Evolutionary conservation across 805 yeast genomes (phyloP).

Genomic region (Saccharomyces mikatae): DNA sequence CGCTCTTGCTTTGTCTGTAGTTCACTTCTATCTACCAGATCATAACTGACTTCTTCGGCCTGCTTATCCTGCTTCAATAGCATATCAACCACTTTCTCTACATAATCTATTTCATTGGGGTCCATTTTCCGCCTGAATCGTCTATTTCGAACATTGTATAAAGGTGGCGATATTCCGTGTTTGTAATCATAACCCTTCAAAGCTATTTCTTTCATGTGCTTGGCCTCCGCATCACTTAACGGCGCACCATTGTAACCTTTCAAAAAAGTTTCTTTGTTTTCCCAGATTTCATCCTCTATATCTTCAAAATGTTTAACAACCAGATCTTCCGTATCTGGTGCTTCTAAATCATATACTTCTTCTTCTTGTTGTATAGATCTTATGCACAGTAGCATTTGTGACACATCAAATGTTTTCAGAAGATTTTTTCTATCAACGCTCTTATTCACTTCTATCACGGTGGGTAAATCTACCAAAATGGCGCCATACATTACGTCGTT

Average conservation of each 20-base stretch:
- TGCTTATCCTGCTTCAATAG: constrained; percentile 68
- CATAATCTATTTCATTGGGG: constrained; percentile 62
- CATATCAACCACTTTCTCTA: constrained; percentile 73
- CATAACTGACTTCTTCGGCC: constrained; percentile 74
- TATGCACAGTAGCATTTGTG: constrained; percentile 76
- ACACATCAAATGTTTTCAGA: constrained; percentile 76
- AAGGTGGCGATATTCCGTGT: constrained; percentile 82
- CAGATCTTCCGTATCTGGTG: constrained; percentile 38
- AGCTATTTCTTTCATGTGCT: constrained; percentile 18
- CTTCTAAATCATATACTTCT: constrained; percentile 37
- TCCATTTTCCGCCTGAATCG: constrained; percentile 66
- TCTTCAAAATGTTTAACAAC: constrained; percentile 24
- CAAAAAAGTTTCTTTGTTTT: constrained; percentile 17
- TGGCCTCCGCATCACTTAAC: constrained; percentile 22
- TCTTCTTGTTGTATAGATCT: constrained; percentile 41
- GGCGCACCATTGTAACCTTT: constrained; percentile 24
- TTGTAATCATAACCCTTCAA: constrained; percentile 35
- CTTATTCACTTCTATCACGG: constrained; percentile 78
- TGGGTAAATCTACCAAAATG: constrained; percentile 80
- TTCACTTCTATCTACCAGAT: constrained; percentile 53
- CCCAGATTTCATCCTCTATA: constrained; percentile 21
- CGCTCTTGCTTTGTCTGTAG: constrained; percentile 11
- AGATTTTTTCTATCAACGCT: constrained; percentile 80
- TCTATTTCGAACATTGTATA: constrained; percentile 58
- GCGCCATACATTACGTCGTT: constrained; percentile 70